Evolutionary conservation across 2,329 filamentous ascomycete species (phyloP).

Genomic region (Sporothrix brunneoviolacea): DNA sequence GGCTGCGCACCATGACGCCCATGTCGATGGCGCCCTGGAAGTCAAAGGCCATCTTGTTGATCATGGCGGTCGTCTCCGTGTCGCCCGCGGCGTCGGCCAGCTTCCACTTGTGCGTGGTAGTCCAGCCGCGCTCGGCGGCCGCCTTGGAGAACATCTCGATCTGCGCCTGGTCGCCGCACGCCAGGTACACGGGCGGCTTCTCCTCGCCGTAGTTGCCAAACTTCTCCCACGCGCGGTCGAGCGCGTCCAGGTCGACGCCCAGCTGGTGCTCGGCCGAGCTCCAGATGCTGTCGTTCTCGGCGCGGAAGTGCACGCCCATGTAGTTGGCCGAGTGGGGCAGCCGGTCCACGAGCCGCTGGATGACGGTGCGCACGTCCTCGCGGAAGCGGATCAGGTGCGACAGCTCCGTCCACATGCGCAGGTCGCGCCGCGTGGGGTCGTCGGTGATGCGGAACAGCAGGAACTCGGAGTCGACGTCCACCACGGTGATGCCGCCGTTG

Average conservation of each 20-base stretch:
- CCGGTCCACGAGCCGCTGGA: constrained; percentile 20
- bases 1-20: constrained; percentile 26
- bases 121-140: constrained; percentile 27
- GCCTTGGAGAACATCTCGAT: constrained; percentile 25
- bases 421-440: constrained; percentile 28
- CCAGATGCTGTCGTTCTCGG: constrained; percentile 32
- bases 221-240: constrained; percentile 27
- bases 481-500: constrained; percentile 24
- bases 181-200: constrained; percentile 27
- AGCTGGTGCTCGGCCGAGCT: constrained; percentile 29
- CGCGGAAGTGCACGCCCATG: constrained; percentile 31
- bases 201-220: constrained; percentile 18
- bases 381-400: constrained; percentile 26
- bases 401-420: constrained; percentile 30
- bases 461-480: constrained; percentile 27
- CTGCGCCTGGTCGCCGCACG: constrained; percentile 29
- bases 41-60: constrained; percentile 27
- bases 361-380: constrained; percentile 22
- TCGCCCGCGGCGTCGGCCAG: constrained; percentile 20
- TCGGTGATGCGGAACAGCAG: constrained; percentile 31
- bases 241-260: constrained; percentile 26
- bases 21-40: constrained; percentile 30
- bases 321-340: constrained; percentile 22
- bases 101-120: constrained; percentile 29
- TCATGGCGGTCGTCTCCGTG: constrained; percentile 17